Evolutionary conservation across 2,329 filamentous ascomycete genomes (phyloP).

Genomic region (Phaeoacremonium minimum): DNA sequence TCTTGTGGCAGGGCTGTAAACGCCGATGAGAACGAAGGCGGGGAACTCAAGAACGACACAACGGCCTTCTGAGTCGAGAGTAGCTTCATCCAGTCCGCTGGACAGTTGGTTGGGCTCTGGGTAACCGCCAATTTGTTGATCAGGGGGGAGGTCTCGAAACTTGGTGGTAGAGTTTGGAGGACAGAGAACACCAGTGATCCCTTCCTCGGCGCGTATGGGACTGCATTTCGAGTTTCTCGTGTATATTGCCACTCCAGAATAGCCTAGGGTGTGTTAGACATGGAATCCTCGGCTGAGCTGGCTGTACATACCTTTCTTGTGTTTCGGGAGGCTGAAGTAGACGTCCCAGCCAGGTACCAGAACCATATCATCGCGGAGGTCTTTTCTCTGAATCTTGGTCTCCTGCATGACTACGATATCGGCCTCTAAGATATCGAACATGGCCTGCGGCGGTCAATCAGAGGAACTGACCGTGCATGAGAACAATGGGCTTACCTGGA

Average conservation of each 20-base stretch:
- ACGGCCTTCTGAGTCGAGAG: slow-evolving; percentile 85
- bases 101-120: slow-evolving; percentile 65
- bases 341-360: slow-evolving; percentile 93
- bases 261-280: slow-evolving; percentile 55
- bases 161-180: slow-evolving; percentile 65
- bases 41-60: slow-evolving; percentile 91
- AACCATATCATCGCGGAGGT: slow-evolving; percentile 92
- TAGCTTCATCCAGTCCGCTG: slow-evolving; percentile 59
- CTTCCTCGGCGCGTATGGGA: slow-evolving; percentile 88
- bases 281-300: not conserved
- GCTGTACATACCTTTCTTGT: slow-evolving; percentile 73
- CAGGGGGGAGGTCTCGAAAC: slow-evolving; percentile 70
- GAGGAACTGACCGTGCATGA: not conserved
- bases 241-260: slow-evolving; percentile 93
- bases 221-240: slow-evolving; percentile 82
- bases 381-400: slow-evolving; percentile 91
- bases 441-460: slow-evolving; percentile 48
- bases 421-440: slow-evolving; percentile 90
- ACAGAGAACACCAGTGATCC: slow-evolving; percentile 77
- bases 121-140: slow-evolving; percentile 85
- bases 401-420: slow-evolving; percentile 96
- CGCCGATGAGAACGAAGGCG: slow-evolving; percentile 87
- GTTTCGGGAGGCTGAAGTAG: slow-evolving; percentile 86
- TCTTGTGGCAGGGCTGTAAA: slow-evolving; percentile 87
- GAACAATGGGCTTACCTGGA: slow-evolving; percentile 45